Evolutionary conservation across 495 filamentous ascomycete genomes (phyloP).

Genomic region (Penicillium cinerascens): DNA sequence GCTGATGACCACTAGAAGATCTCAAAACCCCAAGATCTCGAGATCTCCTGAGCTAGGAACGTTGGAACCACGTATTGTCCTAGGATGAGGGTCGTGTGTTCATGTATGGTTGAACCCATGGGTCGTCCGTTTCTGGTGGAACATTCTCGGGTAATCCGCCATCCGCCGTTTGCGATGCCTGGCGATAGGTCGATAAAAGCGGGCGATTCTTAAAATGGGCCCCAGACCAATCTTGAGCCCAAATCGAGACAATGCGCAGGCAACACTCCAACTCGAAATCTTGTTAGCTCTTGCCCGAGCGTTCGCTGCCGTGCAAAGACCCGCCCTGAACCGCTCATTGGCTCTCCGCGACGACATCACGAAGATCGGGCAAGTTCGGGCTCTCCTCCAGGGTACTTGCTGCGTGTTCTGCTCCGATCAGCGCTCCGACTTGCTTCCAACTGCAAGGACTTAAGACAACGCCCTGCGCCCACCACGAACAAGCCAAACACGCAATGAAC

Average conservation of each 20-base stretch:
- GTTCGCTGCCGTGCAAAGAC: neutral
- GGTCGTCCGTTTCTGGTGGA: neutral
- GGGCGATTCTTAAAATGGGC: neutral
- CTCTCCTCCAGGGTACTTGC: constrained; percentile 10
- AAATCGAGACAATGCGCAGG: too few relatives aligned
- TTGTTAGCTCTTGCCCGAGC: neutral
- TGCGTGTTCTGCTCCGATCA: constrained; percentile 5
- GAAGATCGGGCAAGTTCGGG: constrained; percentile 28
- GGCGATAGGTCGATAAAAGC: neutral
- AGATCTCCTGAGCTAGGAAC: neutral
- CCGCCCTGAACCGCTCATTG: neutral
- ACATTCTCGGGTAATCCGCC: neutral
- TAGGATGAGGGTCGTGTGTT: neutral
- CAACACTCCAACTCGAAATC: neutral
- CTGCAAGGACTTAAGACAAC: constrained; percentile 3
- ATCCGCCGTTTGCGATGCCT: constrained; percentile 10
- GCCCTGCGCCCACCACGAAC: neutral
- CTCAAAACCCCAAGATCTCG: too few relatives aligned
- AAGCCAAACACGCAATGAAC: constrained; percentile 39
- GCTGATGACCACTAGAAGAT: neutral
- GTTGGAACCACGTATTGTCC: neutral
- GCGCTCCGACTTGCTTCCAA: constrained; percentile 8
- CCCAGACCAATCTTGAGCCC: too few relatives aligned
- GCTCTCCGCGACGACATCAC: neutral
- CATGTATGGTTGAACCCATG: neutral